Percentiles rank a stretch among this genome's conserved stretches.
phyloP scores from a whole-genome alignment of 2,329 filamentous ascomycete species.

The Clonostachys rhizophaga region DNA sequence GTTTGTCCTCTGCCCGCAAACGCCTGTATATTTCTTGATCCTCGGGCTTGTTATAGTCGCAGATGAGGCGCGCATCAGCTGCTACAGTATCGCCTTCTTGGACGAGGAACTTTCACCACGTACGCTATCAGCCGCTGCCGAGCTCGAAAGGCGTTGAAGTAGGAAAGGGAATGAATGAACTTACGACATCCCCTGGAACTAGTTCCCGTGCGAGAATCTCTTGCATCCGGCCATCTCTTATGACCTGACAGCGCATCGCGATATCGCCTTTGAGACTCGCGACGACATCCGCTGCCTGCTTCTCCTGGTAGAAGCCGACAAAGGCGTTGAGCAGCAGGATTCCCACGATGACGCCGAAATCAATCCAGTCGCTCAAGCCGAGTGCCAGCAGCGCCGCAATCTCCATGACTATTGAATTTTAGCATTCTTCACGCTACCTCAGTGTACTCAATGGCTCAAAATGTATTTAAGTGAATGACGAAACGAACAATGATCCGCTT shows the following conservation, averaged over 20 bases:
- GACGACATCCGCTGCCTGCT: conserved; percentile 74
- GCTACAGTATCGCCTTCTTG: conserved; percentile 70
- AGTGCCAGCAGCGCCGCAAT: conserved; percentile 68
- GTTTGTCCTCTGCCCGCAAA: conserved; percentile 60
- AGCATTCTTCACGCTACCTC: background rate
- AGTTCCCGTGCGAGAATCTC: conserved; percentile 71
- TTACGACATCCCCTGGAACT: conserved; percentile 71
- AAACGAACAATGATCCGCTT: conserved; percentile 24
- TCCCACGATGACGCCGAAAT: conserved; percentile 69
- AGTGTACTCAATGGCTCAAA: background rate
- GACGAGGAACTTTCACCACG: conserved; percentile 49
- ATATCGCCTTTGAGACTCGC: conserved; percentile 74
- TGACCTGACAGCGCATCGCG: conserved; percentile 65
- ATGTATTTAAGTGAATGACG: background rate
- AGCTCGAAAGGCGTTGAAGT: background rate
- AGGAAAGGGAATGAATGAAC: conserved; percentile 14
- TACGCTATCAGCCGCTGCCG: too few species aligned
- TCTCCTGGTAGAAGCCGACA: conserved; percentile 79
- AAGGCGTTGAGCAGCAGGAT: conserved; percentile 71
- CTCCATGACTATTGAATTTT: conserved; percentile 56
- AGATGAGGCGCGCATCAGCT: conserved; percentile 67
- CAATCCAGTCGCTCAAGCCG: conserved; percentile 72
- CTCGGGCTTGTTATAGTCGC: conserved; percentile 64
- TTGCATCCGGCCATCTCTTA: conserved; percentile 63
- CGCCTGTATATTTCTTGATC: conserved; percentile 42